Base-by-base conservation (phyloP, 495 filamentous ascomycete species). In the Penicillium soppii region DNA sequence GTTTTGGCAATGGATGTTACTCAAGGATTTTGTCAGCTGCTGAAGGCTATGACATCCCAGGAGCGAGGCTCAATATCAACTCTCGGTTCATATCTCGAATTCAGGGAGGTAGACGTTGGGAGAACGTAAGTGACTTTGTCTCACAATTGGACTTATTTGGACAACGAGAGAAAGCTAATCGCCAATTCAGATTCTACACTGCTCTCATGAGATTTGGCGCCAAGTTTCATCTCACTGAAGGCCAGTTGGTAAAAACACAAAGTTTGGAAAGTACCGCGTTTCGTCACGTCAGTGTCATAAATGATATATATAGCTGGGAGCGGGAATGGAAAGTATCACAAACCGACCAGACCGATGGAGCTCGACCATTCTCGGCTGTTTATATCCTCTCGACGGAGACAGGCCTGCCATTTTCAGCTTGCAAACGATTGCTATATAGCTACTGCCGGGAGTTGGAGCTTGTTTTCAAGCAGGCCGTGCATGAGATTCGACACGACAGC, bases 231-330 rank as follows among this genome's bases (percentile, higher is more conserved):
- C 39, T 63, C 27, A 52, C 5, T 8, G 1, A 47, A 2, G 4
- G 20, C 0, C 57, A 57, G 16, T 50, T 57, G 1, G 13, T 30
- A 3, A 52, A 50, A 7, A 39, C 44, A 2, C 25, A 50, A 8
- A 29, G 21, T 4, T 20, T 60, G 21, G 57, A 57, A 47, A 54
- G 57, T 27, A 36, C 15, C 13, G 44, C 60, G 0, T 63, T 60
- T 15, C 44, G 60, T 13, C 56, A 60, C 33, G 22, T 63, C 38
- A 51, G 60, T 23, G 38, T 53, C 6, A 30, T 63, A 15, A 63
- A 63, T 41, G 60, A 63, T 37, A 53, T 63, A 4, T 63, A 57
- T 38, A 63, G 60, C 47, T 63, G 60, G 60, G 53, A 63, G 17
- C 44, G 42, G 7, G 57, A 60, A 43, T 63, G 57, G 52, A 57